A percentile compares a stretch with the other conserved stretches of the same genome.
Conservation (phyloP, 1,284 basidiomycete species). For the Pyrrhoderma lamaoense region DNA sequence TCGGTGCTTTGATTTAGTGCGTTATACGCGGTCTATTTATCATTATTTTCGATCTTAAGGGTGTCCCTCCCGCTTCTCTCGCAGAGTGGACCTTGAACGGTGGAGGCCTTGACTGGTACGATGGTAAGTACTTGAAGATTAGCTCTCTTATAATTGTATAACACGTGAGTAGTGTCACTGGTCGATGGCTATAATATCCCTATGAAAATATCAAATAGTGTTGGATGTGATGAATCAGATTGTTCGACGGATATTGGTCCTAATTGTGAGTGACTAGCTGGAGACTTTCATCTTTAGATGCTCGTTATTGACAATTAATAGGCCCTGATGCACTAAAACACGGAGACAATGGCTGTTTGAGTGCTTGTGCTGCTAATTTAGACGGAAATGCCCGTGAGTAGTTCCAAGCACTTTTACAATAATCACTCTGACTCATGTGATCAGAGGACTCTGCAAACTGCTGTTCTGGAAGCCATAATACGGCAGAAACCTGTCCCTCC, state of each 20-base stretch:
- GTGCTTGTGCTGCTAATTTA: constrained; percentile 50
- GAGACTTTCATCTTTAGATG: background rate
- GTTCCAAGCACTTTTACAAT: background rate
- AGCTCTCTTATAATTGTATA: background rate
- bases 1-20: background rate
- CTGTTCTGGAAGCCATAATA: constrained; percentile 45
- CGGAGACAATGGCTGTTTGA: constrained; percentile 49
- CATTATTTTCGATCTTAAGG: constrained; percentile 24
- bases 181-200: constrained; percentile 59
- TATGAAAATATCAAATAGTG: constrained; percentile 43
- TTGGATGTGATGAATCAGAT: constrained; percentile 39
- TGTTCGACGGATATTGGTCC: constrained; percentile 50
- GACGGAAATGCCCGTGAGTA: constrained; percentile 34
- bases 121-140: constrained; percentile 28
- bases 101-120: constrained; percentile 38
- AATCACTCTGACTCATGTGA: background rate
- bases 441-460: constrained; percentile 38
- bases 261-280: constrained; percentile 28
- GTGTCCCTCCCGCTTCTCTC: constrained; percentile 52
- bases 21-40: background rate
- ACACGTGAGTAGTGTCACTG: constrained; percentile 33
- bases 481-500: constrained; percentile 42
- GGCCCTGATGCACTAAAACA: constrained; percentile 42
- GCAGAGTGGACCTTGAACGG: constrained; percentile 48
- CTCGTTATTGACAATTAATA: constrained; percentile 21